Evolutionary conservation across 345 rosid genomes (phyloP).

Genomic region (Eucalyptus curtisii): DNA sequence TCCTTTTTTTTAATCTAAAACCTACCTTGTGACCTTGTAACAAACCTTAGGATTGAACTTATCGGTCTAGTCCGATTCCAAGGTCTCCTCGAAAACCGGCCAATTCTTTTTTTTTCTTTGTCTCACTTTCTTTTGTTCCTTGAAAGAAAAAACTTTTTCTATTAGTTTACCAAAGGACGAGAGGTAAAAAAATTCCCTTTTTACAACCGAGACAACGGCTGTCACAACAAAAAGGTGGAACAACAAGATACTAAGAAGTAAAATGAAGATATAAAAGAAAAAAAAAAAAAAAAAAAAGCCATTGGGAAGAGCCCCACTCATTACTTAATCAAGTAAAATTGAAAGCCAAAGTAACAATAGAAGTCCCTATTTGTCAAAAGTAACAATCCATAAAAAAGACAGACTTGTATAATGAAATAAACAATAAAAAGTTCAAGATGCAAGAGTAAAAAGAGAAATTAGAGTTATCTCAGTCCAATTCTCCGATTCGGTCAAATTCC

Average conservation of each 20-base stretch:
- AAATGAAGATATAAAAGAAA: background rate
- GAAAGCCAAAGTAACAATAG: background rate
- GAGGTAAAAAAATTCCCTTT: background rate
- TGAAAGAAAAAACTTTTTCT: background rate
- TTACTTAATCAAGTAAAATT: background rate
- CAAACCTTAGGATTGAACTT: background rate
- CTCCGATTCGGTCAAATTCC: accelerated
- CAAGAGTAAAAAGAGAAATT: background rate
- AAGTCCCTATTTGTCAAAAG: background rate
- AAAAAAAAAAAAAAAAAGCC: background rate
- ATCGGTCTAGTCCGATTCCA: accelerated
- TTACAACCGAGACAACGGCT: background rate
- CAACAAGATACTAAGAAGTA: background rate
- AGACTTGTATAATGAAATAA: background rate
- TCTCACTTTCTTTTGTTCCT: background rate
- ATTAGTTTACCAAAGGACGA: background rate
- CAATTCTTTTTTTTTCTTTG: background rate
- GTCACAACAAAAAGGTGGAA: background rate
- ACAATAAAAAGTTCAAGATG: background rate
- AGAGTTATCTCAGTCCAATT: accelerated
- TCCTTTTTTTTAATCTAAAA: background rate
- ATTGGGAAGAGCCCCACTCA: background rate
- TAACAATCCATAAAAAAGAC: background rate
- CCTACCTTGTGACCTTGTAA: background rate
- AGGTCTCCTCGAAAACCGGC: background rate